Base-by-base conservation (phyloP, 345 rosid species). In the Carallia brachiata region DNA sequence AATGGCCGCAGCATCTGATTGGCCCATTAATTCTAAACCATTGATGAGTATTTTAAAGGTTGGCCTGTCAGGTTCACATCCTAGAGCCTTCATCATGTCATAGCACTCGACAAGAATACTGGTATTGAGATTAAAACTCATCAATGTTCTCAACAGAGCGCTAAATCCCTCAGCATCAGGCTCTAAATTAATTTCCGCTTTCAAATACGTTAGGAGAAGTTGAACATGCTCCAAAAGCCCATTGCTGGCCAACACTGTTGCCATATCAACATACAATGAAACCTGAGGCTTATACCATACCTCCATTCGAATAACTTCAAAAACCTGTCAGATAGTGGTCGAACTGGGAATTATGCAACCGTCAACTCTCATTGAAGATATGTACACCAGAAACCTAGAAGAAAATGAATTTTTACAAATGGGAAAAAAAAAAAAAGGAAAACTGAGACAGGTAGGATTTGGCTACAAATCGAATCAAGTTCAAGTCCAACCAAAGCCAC, bases 201-300 rank as follows among this genome's bases (percentile, higher is more conserved):
- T 83, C 80, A 90, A 32, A 40, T 66, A 74, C 1, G 62, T 58
- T 74, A 80, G 82, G 68, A 89, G 74, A 77, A 78, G 65, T 31
- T 70, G 68, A 56, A 84, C 83, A 62, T 85, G 78, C 48, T 85
- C 82, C 4, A 83, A 23, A 77, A 85, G 79, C 48, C 79, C 86
- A 68, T 84, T 78, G 62, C 78, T 73, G 69, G 86, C 89, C 69
- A 91, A 73, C 7, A 74, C 87, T 28, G 74, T 27, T 59, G 88
- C 77, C 81, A 88, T 84, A 48, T 91, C 90, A 55, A 87, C 73
- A 69, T 90, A 87, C 36, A 81, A 37, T 19, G 79, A 70, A n/a
- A 86, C 82, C 68, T 80, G 87, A 34, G 94, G 87, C 79, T 83
- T 87, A 72, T 88, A 90, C 96, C 96, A 90, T 55, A 75, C 61